Conservation (phyloP, 2,329 filamentous ascomycete species). For the Cercospora sp. region DNA sequence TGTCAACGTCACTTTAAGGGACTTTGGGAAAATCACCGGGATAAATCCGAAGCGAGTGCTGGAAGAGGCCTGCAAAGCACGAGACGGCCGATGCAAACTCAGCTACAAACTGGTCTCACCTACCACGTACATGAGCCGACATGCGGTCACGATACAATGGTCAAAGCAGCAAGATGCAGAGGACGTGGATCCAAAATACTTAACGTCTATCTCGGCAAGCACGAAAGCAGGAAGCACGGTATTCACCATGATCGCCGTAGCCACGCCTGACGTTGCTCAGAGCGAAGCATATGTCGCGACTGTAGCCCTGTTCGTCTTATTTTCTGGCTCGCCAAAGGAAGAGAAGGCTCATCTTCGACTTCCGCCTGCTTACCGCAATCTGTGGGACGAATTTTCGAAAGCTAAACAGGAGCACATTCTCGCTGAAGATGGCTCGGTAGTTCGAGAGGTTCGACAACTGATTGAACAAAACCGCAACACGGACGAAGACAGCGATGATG, state of each 20-base stretch:
- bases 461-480: conserved; percentile 59
- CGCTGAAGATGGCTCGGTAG: conserved; percentile 65
- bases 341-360: conserved; percentile 81
- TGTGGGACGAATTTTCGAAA: conserved; percentile 78
- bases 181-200: conserved; percentile 45
- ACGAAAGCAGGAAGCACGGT: conserved; percentile 53
- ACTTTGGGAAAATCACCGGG: conserved; percentile 83
- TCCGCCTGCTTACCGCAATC: conserved; percentile 76
- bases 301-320: conserved; percentile 76
- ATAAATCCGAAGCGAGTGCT: conserved; percentile 73
- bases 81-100: conserved; percentile 70
- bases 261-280: conserved; percentile 73
- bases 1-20: conserved; percentile 63
- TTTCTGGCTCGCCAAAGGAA: conserved; percentile 74
- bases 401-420: conserved; percentile 70
- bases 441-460: conserved; percentile 69
- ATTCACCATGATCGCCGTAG: conserved; percentile 73
- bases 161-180: conserved; percentile 65
- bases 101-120: conserved; percentile 70
- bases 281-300: conserved; percentile 87
- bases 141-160: conserved; percentile 75
- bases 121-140: conserved; percentile 72
- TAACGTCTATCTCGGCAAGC: conserved; percentile 47
- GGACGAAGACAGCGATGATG: conserved; percentile 50
- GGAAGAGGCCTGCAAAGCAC: conserved; percentile 84